Conservation (phyloP, 2,329 filamentous ascomycete species). For the Atkinsonella hypoxylon region DNA sequence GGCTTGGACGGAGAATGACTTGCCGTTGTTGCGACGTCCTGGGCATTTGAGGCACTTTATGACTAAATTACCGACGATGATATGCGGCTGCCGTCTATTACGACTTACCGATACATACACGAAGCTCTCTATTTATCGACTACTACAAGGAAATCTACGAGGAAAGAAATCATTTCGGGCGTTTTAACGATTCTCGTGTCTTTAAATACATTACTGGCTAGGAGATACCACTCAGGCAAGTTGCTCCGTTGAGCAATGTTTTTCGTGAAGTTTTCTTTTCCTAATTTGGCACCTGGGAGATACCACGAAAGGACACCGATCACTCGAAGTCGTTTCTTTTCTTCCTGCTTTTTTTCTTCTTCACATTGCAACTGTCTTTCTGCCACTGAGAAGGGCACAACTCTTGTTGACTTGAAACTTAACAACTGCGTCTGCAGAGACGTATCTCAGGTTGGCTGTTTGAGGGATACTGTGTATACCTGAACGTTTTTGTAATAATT, state of each 20-base stretch:
- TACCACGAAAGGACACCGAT: constrained; percentile 3
- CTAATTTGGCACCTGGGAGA: background rate
- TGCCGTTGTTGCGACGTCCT: too few species aligned
- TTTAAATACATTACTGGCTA: background rate
- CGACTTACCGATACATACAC: background rate
- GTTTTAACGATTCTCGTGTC: background rate
- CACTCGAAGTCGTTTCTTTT: background rate
- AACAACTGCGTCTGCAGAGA: background rate
- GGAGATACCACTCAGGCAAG: constrained; percentile 5
- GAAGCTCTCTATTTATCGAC: background rate
- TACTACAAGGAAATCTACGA: too few species aligned
- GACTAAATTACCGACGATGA: background rate
- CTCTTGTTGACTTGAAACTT: background rate
- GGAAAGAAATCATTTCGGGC: background rate
- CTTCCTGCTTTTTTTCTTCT: background rate
- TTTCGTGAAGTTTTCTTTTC: background rate
- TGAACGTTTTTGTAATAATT: background rate
- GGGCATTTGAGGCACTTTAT: background rate
- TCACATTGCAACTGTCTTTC: too few species aligned
- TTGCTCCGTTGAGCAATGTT: background rate
- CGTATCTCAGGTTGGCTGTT: background rate
- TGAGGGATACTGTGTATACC: background rate
- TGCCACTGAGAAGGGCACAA: background rate
- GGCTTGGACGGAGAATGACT: too few species aligned
- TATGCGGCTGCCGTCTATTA: background rate